Conservation (phyloP, 768 basidiomycete genomes). For the Baorangia bicolor region DNA sequence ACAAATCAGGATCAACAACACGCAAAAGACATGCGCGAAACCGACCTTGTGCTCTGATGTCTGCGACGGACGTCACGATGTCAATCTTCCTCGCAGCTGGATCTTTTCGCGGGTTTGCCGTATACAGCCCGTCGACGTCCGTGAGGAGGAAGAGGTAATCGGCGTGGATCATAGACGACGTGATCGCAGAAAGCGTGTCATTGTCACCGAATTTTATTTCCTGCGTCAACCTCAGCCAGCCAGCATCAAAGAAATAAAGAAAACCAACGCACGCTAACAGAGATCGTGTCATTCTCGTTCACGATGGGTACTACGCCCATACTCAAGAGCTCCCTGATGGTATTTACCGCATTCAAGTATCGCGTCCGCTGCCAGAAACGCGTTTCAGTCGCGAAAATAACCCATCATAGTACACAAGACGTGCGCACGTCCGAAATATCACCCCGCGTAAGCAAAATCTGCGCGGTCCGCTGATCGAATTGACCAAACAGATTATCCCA, state of each 20-base stretch:
- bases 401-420: background rate
- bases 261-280: constrained; percentile 77
- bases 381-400: background rate
- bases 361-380: constrained; percentile 68
- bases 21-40: background rate
- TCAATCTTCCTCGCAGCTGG: constrained; percentile 77
- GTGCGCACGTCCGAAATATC: constrained; percentile 90
- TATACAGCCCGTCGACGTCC: constrained; percentile 95
- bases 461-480: constrained; percentile 92
- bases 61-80: constrained; percentile 77
- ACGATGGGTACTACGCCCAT: constrained; percentile 98
- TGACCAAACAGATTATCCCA: constrained; percentile 98
- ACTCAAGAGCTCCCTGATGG: constrained; percentile 83
- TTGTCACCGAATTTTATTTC: constrained; percentile 99
- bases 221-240: constrained; percentile 38
- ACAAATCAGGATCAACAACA: background rate
- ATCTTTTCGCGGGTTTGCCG: constrained; percentile 91
- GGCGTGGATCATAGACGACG: constrained; percentile 95
- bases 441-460: constrained; percentile 89
- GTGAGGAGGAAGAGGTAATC: constrained; percentile 97
- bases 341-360: constrained; percentile 96
- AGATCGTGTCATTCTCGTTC: constrained; percentile 98
- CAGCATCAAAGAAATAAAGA: background rate
- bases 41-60: constrained; percentile 78
- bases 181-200: constrained; percentile 96